Conservation (phyloP, 331 rosid species). For the Pyracantha coccinea region DNA sequence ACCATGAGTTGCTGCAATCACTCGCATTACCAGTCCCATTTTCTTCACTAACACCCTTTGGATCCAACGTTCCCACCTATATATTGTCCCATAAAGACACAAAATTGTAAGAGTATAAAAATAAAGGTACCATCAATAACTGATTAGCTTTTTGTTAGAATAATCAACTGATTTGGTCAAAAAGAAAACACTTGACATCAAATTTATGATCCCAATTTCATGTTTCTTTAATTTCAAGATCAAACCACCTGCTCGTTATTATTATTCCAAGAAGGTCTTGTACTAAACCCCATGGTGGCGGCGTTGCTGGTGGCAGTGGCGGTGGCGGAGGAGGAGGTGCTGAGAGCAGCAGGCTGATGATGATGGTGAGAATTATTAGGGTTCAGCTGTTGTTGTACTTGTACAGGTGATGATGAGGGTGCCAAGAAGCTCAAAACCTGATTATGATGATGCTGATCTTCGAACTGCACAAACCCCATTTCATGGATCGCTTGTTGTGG, state of each 20-base stretch:
- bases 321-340: neutral
- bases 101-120: neutral
- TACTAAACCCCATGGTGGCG: conserved; percentile 27
- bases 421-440: conserved; percentile 73
- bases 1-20: conserved; percentile 83
- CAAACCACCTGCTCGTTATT: conserved; percentile 40
- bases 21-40: conserved; percentile 69
- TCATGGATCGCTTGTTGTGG: conserved; percentile 51
- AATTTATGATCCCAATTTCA: neutral
- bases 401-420: conserved; percentile 9
- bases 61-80: conserved; percentile 61
- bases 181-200: neutral
- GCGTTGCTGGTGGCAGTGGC: neutral
- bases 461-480: conserved; percentile 68
- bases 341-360: neutral
- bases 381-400: neutral
- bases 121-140: neutral
- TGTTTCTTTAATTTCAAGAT: neutral
- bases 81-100: neutral
- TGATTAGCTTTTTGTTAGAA: neutral
- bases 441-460: conserved; percentile 43
- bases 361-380: conserved; percentile 11
- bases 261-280: conserved; percentile 56
- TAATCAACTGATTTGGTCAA: neutral
- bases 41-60: conserved; percentile 62